Evolutionary conservation across 2,329 filamentous ascomycete genomes (phyloP).

Genomic region (Periglandula ipomoeae): DNA sequence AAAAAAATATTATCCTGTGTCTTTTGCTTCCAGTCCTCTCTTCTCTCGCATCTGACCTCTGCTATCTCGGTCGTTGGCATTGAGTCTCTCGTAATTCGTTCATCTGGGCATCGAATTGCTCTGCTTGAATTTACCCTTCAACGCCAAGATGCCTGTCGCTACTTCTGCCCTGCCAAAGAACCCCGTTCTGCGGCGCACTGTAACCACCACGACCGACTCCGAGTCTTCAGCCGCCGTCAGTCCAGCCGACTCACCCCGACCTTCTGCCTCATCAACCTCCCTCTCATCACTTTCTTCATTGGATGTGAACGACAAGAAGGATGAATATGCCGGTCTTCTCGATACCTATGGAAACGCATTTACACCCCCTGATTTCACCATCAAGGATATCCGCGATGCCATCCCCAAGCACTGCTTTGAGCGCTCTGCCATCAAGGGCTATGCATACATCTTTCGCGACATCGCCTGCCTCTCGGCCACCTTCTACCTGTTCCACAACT

Average conservation of each 20-base stretch:
- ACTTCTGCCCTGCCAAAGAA: constrained; percentile 33
- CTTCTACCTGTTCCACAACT: constrained; percentile 85
- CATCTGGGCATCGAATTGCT: background rate
- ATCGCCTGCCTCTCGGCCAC: constrained; percentile 60
- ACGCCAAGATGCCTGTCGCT: constrained; percentile 36
- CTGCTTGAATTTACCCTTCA: constrained; percentile 3
- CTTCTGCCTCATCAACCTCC: constrained; percentile 74
- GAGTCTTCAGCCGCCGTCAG: constrained; percentile 50
- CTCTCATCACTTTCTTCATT: constrained; percentile 79
- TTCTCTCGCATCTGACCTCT: background rate
- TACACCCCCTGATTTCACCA: constrained; percentile 86
- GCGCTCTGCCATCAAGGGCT: constrained; percentile 65
- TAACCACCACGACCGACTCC: constrained; percentile 38
- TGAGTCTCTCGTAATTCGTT: background rate
- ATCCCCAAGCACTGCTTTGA: constrained; percentile 97
- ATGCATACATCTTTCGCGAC: constrained; percentile 81
- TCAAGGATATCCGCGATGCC: constrained; percentile 94
- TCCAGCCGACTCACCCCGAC: constrained; percentile 49
- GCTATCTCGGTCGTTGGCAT: background rate
- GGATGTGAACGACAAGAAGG: constrained; percentile 31
- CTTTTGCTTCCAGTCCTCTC: background rate
- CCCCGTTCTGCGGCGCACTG: constrained; percentile 38
- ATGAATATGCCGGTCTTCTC: constrained; percentile 56
- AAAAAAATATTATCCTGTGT: background rate
- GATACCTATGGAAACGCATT: constrained; percentile 96